Evolutionary conservation across 345 rosid species (phyloP).

Genomic region (Geranium brycei): DNA sequence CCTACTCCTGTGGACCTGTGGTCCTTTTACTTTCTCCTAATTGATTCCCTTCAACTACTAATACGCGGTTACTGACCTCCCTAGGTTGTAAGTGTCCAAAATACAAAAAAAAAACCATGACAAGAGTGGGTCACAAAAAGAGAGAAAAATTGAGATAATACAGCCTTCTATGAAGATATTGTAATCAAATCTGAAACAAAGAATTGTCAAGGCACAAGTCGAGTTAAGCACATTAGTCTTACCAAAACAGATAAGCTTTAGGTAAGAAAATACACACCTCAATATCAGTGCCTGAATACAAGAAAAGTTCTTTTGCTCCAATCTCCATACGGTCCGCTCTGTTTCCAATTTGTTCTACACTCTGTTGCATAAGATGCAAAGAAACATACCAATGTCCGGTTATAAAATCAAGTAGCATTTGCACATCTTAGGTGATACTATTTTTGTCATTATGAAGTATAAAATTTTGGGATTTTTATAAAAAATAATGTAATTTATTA

Average conservation of each 20-base stretch:
- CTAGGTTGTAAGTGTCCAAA: no score
- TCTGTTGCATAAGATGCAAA: conserved; percentile 30
- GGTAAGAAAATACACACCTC: conserved; percentile 34
- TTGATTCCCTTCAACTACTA: no score
- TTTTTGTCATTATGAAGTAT: background rate
- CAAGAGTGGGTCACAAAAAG: no score
- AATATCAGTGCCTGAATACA: conserved; percentile 78
- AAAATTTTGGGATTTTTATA: no score
- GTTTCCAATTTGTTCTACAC: conserved; percentile 79
- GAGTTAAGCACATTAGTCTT: background rate
- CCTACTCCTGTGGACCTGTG: no score
- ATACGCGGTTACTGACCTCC: no score
- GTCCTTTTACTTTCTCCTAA: no score
- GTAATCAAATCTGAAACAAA: no score
- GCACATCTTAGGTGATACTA: background rate
- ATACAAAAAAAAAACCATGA: no score
- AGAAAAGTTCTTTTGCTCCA: conserved; percentile 48
- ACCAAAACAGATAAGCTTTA: background rate
- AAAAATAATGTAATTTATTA: no score
- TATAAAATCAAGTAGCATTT: background rate
- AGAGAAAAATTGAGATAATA: no score
- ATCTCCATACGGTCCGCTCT: conserved; percentile 75
- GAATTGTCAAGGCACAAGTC: background rate
- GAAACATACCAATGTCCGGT: background rate
- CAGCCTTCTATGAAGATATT: no score